Percentiles rank a stretch among this genome's conserved stretches.
phyloP scores from a whole-genome alignment of 108 stramenopile genomes.

The Schizochytrium sp. region DNA sequence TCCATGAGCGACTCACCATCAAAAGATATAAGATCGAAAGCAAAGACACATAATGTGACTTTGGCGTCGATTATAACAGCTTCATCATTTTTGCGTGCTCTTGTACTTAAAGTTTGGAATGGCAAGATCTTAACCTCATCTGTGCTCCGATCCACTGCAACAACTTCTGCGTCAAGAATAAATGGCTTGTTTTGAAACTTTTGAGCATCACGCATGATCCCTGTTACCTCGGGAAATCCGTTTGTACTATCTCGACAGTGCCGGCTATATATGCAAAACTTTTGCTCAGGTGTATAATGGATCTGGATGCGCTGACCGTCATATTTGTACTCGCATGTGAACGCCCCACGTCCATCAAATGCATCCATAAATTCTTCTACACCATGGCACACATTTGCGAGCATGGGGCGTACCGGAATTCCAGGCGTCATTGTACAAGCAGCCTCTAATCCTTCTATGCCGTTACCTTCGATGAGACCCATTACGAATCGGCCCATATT shows the following conservation, averaged over 20 bases:
- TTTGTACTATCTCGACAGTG: constrained; percentile 90
- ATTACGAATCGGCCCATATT: constrained; percentile 75
- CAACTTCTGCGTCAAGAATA: constrained; percentile 97
- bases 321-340: constrained; percentile 99
- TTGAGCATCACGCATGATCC: constrained; percentile 84
- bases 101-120: constrained; percentile 82
- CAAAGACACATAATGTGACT: constrained; percentile 44
- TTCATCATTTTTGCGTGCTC: constrained; percentile 70
- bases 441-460: constrained; percentile 80
- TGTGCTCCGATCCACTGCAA: constrained; percentile 84
- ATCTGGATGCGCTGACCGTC: constrained; percentile 98
- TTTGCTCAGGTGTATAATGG: constrained; percentile 78
- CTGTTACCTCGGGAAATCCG: constrained; percentile 94
- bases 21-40: constrained; percentile 81
- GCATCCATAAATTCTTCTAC: constrained; percentile 94
- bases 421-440: constrained; percentile 89
- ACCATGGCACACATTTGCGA: constrained; percentile 96
- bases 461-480: constrained; percentile 81
- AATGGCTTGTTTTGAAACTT: constrained; percentile 67
- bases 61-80: background rate
- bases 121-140: constrained; percentile 79
- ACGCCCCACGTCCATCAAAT: constrained; percentile 81
- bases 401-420: constrained; percentile 97
- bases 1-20: constrained; percentile 91
- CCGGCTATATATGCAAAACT: constrained; percentile 84